phyloP scores from a whole-genome alignment of 1,284 basidiomycete species.

The Waitea zeae region DNA sequence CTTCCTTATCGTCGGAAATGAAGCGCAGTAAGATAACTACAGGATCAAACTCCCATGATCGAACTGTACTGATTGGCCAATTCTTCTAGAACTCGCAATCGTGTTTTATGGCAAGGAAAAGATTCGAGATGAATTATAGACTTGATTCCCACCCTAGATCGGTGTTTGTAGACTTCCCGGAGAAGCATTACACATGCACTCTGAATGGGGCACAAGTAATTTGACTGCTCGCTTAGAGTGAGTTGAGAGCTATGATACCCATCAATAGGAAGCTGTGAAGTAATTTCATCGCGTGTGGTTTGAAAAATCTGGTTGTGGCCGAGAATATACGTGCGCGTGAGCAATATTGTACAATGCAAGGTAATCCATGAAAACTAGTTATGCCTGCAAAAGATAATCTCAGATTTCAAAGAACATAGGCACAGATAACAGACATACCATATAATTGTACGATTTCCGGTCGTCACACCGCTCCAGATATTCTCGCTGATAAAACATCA shows the following conservation, averaged over 20 bases:
- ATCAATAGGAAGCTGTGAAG: not conserved
- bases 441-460: conserved; percentile 68
- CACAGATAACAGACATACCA: conserved; percentile 26
- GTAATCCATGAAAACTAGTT: not conserved
- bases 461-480: conserved; percentile 69
- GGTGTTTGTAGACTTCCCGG: no score
- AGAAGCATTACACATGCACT: no score
- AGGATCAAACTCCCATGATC: no score
- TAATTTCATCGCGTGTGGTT: no score
- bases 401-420: not conserved
- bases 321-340: conserved; percentile 6
- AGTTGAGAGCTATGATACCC: no score
- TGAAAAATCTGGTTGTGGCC: not conserved
- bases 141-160: no score
- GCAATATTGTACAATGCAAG: conserved; percentile 10
- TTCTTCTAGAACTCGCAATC: no score
- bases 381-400: not conserved
- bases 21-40: conserved; percentile 66
- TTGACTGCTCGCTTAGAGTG: no score
- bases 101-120: no score
- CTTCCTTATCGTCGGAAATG: conserved; percentile 42
- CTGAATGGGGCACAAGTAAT: no score
- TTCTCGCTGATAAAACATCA: conserved; percentile 36
- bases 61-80: no score
- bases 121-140: no score